phyloP scores from a whole-genome alignment of 2,329 filamentous ascomycete genomes.

The Exophiala spinifera region DNA sequence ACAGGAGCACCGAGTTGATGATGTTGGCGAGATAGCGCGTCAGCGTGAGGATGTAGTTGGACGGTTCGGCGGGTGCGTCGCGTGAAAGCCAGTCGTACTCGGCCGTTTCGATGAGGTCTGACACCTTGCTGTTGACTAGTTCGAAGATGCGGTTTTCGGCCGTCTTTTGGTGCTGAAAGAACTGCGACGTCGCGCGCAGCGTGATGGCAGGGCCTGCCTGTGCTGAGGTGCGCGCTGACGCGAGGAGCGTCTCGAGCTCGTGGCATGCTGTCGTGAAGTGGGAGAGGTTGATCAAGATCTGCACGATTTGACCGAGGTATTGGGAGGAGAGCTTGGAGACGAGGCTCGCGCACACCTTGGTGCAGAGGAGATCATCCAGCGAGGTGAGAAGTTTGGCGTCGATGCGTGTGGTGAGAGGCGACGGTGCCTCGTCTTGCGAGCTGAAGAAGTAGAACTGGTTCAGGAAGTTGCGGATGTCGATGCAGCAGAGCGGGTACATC shows the following conservation, averaged over 20 bases:
- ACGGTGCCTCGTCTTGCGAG: constrained; percentile 91
- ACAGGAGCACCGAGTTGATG: constrained; percentile 90
- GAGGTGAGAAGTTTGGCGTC: constrained; percentile 85
- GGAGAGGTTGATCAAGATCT: constrained; percentile 95
- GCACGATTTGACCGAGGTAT: constrained; percentile 95
- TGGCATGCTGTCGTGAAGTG: constrained; percentile 93
- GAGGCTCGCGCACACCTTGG: constrained; percentile 86
- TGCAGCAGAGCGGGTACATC: constrained; percentile 98
- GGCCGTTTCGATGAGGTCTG: constrained; percentile 92
- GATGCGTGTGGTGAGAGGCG: constrained; percentile 63
- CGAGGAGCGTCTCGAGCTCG: constrained; percentile 82
- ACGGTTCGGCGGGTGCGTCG: constrained; percentile 67
- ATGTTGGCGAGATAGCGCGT: constrained; percentile 92
- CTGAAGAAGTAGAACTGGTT: constrained; percentile 99
- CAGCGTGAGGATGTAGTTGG: constrained; percentile 91
- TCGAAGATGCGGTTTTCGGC: constrained; percentile 98
- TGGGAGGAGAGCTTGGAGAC: constrained; percentile 86
- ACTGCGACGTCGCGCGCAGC: constrained; percentile 70
- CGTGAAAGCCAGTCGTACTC: constrained; percentile 86
- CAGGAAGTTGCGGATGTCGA: constrained; percentile 94
- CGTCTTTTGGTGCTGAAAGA: constrained; percentile 86
- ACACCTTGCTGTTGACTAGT: constrained; percentile 96
- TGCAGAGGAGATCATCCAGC: constrained; percentile 88
- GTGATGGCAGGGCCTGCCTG: constrained; percentile 58
- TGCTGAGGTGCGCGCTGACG: constrained; percentile 72